Conservation (phyloP, 2,329 filamentous ascomycete species). For the Phaeosphaeriaceae sp. region DNA sequence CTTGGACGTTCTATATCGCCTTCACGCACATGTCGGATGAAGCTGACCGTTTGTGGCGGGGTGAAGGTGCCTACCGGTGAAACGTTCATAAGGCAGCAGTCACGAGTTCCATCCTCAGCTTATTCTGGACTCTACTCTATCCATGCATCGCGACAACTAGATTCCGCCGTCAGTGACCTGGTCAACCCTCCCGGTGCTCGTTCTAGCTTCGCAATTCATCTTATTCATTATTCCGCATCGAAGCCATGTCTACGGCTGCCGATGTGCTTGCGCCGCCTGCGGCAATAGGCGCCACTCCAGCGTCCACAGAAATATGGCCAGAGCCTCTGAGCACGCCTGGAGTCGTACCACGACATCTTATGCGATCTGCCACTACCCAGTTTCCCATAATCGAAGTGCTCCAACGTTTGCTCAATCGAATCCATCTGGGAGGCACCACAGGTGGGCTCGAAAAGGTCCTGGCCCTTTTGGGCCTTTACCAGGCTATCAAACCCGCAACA, state of each 20-base stretch:
- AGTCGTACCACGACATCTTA: conserved; percentile 31
- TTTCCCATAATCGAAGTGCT: conserved; percentile 39
- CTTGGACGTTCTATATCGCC: neutral
- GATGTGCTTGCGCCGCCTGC: neutral
- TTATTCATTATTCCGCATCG: neutral
- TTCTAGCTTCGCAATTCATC: neutral
- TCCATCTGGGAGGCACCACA: conserved; percentile 18
- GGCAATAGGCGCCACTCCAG: neutral
- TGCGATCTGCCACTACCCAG: conserved; percentile 18
- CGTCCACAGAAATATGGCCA: conserved; percentile 20
- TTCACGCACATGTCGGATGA: neutral
- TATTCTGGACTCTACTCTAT: neutral
- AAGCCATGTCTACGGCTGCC: neutral
- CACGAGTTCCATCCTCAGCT: neutral
- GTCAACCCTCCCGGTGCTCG: neutral
- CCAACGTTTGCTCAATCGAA: conserved; percentile 31
- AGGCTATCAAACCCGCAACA: conserved; percentile 25
- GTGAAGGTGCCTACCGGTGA: neutral
- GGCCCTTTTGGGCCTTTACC: conserved; percentile 32
- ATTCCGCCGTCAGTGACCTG: neutral
- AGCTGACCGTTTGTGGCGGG: neutral
- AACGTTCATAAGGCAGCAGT: neutral
- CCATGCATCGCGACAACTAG: neutral
- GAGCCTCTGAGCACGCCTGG: conserved; percentile 35
- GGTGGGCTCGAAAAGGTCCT: conserved; percentile 31